Evolutionary conservation across 139 green algal genomes (phyloP).

Genomic region (Volvox africanus): DNA sequence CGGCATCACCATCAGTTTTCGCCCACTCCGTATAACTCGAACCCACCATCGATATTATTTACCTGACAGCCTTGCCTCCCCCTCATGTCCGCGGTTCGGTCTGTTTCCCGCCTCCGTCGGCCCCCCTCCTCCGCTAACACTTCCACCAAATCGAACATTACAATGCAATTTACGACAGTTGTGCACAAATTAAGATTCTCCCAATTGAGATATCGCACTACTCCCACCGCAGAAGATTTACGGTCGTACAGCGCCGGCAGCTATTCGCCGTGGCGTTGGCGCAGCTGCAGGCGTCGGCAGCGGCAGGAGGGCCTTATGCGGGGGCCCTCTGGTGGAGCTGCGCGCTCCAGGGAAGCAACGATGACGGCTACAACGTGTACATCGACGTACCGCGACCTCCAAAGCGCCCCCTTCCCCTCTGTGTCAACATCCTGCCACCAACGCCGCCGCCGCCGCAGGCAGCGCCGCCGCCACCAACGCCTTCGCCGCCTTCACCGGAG

Average conservation of each 20-base stretch:
- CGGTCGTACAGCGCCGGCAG: neutral
- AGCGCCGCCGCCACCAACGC: neutral
- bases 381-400: slow-evolving; percentile 3
- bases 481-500: neutral
- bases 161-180: too few species aligned
- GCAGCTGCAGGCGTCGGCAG: neutral
- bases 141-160: too few species aligned
- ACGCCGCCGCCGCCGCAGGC: neutral
- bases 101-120: too few species aligned
- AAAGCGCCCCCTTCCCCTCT: neutral
- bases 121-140: too few species aligned
- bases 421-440: neutral
- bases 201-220: too few species aligned
- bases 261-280: slow-evolving; percentile 10
- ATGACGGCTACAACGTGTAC: slow-evolving; percentile 11
- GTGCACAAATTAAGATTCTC: too few species aligned
- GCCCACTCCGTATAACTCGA: too few species aligned
- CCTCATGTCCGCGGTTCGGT: too few species aligned
- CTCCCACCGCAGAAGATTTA: slow-evolving; percentile 31
- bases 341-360: neutral
- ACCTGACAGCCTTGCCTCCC: too few species aligned
- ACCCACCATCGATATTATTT: too few species aligned
- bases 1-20: too few species aligned
- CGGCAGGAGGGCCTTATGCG: neutral
- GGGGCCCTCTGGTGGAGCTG: slow-evolving; percentile 28